A percentile compares a stretch with the other conserved stretches of the same genome.
Evolutionary conservation across 352 stramenopile genomes (phyloP).

Genomic region (Phytophthora hybrid): DNA sequence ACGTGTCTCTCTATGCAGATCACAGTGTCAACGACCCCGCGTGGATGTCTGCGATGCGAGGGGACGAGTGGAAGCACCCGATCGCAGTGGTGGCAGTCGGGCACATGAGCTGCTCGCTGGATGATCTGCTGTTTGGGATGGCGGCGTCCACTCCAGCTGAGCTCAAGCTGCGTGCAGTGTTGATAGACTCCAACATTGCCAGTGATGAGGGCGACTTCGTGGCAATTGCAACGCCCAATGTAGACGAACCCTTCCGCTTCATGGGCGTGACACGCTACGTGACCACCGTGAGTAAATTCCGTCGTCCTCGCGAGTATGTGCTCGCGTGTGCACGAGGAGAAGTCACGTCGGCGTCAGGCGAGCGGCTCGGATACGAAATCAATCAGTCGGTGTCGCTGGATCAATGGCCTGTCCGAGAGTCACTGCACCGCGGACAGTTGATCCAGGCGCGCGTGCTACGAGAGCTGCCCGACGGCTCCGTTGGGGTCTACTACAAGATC

Average conservation of each 20-base stretch:
- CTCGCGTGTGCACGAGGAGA: neutral
- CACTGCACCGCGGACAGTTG: neutral
- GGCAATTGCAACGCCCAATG: neutral
- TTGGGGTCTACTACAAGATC: constrained; percentile 2
- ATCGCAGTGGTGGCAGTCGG: neutral
- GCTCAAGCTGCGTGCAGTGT: neutral
- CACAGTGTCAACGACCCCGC: neutral
- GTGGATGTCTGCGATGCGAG: constrained; percentile 1
- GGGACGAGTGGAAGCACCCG: neutral
- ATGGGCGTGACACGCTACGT: constrained; percentile 2
- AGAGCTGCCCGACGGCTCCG: neutral
- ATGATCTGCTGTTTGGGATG: constrained; percentile 1
- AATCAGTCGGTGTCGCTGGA: neutral
- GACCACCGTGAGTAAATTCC: neutral
- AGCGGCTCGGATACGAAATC: neutral
- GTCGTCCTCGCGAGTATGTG: neutral
- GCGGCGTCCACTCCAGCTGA: neutral
- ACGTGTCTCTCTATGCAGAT: neutral
- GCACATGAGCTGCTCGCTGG: neutral
- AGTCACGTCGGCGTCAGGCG: neutral
- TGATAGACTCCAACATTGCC: neutral
- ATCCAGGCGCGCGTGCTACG: neutral
- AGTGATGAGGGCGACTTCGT: neutral
- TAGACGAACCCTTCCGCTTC: neutral
- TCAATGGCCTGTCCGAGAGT: neutral